phyloP scores from a whole-genome alignment of 139 green algal species.

The Micractinium conductrix region DNA sequence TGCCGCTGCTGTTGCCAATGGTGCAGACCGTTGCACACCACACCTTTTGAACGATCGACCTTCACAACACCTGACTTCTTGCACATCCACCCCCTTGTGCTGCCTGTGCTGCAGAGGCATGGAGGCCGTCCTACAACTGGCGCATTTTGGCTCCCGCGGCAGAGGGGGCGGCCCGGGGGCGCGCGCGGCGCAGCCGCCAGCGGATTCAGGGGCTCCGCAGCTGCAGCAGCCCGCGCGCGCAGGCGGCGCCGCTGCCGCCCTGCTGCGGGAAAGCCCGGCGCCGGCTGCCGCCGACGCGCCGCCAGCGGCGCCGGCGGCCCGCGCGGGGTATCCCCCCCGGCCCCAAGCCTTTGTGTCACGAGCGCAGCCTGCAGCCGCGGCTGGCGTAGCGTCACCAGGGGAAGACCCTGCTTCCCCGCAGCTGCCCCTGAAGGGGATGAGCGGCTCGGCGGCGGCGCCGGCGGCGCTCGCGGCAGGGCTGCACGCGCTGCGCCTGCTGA shows the following conservation, averaged over 20 bases:
- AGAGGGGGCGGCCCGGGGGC: not conserved
- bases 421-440: too few species aligned
- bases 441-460: not conserved
- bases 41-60: too few species aligned
- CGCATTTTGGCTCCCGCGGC: not conserved
- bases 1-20: not conserved
- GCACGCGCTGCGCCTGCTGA: conserved; percentile 6
- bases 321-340: too few species aligned
- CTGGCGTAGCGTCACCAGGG: too few species aligned
- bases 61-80: too few species aligned
- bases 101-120: not conserved
- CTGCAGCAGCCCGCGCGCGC: not conserved
- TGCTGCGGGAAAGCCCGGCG: not conserved
- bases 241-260: not conserved
- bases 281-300: too few species aligned
- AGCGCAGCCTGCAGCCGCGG: not conserved
- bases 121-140: not conserved
- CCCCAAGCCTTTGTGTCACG: too few species aligned
- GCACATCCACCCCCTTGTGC: not conserved
- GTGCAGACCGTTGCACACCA: too few species aligned
- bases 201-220: not conserved
- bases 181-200: not conserved
- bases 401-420: too few species aligned
- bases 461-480: not conserved
- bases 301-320: not conserved